phyloP scores from a whole-genome alignment of 1,139 yeast genomes.

The Geotrichum siamense region DNA sequence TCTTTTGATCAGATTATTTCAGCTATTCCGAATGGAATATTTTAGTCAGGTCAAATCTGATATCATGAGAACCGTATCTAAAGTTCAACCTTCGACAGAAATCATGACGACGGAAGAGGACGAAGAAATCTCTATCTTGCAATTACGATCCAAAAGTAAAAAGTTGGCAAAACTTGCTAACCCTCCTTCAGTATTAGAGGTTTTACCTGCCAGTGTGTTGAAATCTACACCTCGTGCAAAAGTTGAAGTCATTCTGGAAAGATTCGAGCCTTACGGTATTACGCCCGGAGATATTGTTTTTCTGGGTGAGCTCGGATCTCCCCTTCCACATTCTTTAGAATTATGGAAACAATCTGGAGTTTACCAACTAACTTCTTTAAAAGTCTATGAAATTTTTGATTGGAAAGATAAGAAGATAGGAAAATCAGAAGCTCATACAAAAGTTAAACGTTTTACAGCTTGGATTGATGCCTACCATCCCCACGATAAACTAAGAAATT shows the following conservation, averaged over 20 bases:
- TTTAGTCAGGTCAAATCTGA: slow-evolving; percentile 28
- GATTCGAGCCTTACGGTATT: slow-evolving; percentile 33
- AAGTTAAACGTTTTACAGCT: not conserved
- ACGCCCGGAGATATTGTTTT: slow-evolving; percentile 31
- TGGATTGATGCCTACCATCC: not conserved
- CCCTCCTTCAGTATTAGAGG: slow-evolving; percentile 25
- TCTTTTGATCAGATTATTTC: slow-evolving; percentile 30
- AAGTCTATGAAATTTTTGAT: slow-evolving; percentile 24
- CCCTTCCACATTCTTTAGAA: slow-evolving; percentile 16
- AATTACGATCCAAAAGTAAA: slow-evolving; percentile 30
- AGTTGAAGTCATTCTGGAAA: slow-evolving; percentile 15
- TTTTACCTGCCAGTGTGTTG: slow-evolving; percentile 24
- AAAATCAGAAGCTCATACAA: not conserved
- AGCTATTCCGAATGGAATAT: slow-evolving; percentile 23
- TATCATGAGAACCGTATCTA: slow-evolving; percentile 23
- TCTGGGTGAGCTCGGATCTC: slow-evolving; percentile 23
- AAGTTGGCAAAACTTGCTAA: slow-evolving; percentile 27
- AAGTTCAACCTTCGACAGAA: slow-evolving; percentile 25
- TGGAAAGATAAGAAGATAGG: not conserved
- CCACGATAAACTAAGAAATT: slow-evolving; percentile 7
- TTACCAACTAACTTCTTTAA: slow-evolving; percentile 25
- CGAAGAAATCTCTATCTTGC: slow-evolving; percentile 15
- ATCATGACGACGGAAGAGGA: slow-evolving; percentile 15
- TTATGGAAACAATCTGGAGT: slow-evolving; percentile 23
- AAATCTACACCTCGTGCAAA: slow-evolving; percentile 8